Evolutionary conservation across 2,329 filamentous ascomycete species (phyloP).

Genomic region (Pyricularia sp.): DNA sequence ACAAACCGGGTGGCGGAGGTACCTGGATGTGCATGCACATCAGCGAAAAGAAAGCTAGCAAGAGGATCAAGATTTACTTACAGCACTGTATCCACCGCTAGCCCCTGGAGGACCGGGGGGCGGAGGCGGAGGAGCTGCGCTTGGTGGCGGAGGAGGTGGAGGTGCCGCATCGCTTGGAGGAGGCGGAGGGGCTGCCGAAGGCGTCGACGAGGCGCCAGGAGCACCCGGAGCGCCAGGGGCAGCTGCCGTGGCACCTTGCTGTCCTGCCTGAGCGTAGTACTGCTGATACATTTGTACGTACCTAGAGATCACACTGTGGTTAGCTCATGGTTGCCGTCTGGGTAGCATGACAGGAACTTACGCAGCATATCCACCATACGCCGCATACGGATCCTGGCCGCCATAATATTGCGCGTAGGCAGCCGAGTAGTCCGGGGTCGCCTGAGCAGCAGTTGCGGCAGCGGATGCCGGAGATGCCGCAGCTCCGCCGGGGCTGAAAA

Average conservation of each 20-base stretch:
- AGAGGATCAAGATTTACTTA: background rate
- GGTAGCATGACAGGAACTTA: background rate
- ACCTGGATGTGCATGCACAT: background rate
- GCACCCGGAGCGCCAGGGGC: background rate
- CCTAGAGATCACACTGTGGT: background rate
- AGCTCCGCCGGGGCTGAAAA: background rate
- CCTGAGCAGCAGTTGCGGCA: background rate
- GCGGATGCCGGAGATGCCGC: background rate
- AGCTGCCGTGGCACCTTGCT: background rate
- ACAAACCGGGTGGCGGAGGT: slow-evolving; percentile 1
- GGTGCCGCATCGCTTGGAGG: slow-evolving; percentile 1
- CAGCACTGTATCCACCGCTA: background rate
- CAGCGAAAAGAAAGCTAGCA: background rate
- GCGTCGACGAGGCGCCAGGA: background rate
- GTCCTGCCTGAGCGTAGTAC: slow-evolving; percentile 1
- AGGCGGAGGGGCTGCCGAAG: background rate
- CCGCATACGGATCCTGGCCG: slow-evolving; percentile 1
- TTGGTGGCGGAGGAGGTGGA: slow-evolving; percentile 2
- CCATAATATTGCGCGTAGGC: slow-evolving; percentile 2
- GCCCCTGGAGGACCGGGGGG: slow-evolving; percentile 2
- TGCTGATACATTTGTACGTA: slow-evolving; percentile 4
- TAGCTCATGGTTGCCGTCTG: background rate
- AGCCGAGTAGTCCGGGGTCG: background rate
- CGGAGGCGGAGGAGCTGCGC: slow-evolving; percentile 1
- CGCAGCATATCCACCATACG: slow-evolving; percentile 4